Conservation (phyloP, 192 early-diverging fungal species). For the Entomortierella chlamydospora region DNA sequence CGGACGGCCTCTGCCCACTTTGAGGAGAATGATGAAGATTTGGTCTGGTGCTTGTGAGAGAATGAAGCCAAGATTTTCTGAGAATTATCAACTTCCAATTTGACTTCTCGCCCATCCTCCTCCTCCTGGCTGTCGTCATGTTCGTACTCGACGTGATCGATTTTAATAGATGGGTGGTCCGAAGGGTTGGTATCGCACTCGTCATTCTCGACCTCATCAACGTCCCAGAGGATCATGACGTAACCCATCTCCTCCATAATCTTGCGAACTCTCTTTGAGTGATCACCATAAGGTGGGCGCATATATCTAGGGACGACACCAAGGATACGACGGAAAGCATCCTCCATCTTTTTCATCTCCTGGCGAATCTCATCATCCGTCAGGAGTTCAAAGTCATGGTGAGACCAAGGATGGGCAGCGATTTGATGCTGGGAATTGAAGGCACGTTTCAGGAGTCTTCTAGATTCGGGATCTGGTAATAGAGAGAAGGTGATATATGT, state of each 20-base stretch:
- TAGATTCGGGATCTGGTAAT: conserved; percentile 30
- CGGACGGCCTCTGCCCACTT: conserved; percentile 51
- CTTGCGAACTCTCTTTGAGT: conserved; percentile 20
- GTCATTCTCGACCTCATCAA: conserved; percentile 19
- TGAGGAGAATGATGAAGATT: conserved; percentile 17
- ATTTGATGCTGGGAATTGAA: conserved; percentile 68
- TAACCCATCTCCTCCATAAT: conserved; percentile 40
- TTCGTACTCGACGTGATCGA: neutral
- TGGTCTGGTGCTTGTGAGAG: conserved; percentile 1
- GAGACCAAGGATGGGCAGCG: conserved; percentile 69
- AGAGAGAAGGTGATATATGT: neutral
- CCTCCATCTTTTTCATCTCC: conserved; percentile 62
- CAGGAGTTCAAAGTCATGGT: conserved; percentile 55
- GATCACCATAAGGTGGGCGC: conserved; percentile 67
- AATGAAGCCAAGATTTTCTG: conserved; percentile 9
- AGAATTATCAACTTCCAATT: neutral
- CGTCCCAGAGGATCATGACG: conserved; percentile 52
- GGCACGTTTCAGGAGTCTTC: conserved; percentile 32
- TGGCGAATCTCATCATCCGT: conserved; percentile 58
- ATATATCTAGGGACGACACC: conserved; percentile 69
- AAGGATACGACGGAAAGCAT: conserved; percentile 60
- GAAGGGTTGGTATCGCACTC: too few relatives aligned
- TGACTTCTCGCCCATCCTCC: neutral
- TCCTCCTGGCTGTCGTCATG: neutral
- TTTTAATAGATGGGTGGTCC: too few relatives aligned